Base-by-base conservation (phyloP, 23 red algal genomes). In the Chondrus crispus region DNA sequence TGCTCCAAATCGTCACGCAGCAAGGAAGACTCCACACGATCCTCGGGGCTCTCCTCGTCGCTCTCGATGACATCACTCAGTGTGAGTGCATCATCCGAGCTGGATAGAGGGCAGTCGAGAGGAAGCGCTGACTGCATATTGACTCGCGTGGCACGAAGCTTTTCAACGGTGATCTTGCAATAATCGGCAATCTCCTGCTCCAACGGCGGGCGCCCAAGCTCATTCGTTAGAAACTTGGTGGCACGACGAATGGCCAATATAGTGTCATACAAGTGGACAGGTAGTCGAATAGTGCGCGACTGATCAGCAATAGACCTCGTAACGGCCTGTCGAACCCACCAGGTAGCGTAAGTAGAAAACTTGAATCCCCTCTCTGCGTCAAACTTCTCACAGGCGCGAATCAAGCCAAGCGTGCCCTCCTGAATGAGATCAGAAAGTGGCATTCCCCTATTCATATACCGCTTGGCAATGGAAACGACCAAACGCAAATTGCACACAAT, bases 311-410 rank as follows among this genome's bases (percentile, higher is more conserved):
- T 87, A 38, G 87, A 68, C 13, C 93, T 89, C 39, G 72, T 93
- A 49, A 98, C 90, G 33, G 86, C 81, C 77, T 98, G 92, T 29
- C 86, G 53, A 20, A 98, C 90, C 96, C 96, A 98, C 93, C 93
- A 95, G 7, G 89, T 95, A 48, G 96, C 96, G 39, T 98, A 98
- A 13, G 96, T 95, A 22, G 88, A 93, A 66, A 98, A 98, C 69
- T 92, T 91, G 80, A 92, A 95, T 2, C 96, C 96, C n/a, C 80
- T 73, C 36, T 84, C 58, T 9, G 76, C 90, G 46, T 98, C 92
- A 80, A 93, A 98, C 71, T 93, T 98, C 51, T 98, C 96, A 41
- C 77, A 90, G n/a, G 88, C 96, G 53, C 93, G 88, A 36, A 95
- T 93, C 18, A 98, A 78, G 22, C 96, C 96, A 14, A 98, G 73